Conservation (phyloP, 225 moss, liverwort and hornwort species). For the Physcomitrium patens region DNA sequence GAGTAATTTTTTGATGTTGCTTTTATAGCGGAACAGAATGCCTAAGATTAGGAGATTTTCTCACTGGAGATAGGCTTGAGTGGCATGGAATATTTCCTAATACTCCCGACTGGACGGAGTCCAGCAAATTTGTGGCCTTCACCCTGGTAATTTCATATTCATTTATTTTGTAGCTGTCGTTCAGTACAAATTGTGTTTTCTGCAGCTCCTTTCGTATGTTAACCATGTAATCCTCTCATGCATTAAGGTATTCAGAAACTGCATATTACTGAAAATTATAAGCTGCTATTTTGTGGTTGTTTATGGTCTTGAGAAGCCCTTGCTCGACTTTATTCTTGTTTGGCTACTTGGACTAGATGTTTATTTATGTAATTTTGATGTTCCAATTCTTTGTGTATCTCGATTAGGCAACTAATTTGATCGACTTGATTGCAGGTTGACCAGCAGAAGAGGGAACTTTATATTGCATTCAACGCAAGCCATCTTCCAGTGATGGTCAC, state of each 20-base stretch:
- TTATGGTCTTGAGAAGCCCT: neutral
- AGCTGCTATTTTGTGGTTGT: conserved; percentile 7
- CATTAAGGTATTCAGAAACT: too few relatives aligned
- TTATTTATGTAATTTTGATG: neutral
- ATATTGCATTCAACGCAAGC: conserved; percentile 83
- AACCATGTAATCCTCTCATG: conserved; percentile 5
- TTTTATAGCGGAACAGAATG: conserved; percentile 66
- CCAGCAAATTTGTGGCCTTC: conserved; percentile 88
- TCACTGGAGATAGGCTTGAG: conserved; percentile 74
- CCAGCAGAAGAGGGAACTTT: conserved; percentile 64
- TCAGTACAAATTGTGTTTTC: neutral
- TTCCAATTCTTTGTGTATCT: neutral
- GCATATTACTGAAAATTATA: neutral
- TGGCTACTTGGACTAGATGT: neutral
- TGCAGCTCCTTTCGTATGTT: conserved; percentile 7
- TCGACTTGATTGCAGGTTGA: conserved; percentile 60
- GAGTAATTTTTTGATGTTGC: conserved; percentile 7
- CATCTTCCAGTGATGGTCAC: conserved; percentile 68
- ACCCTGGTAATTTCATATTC: conserved; percentile 56
- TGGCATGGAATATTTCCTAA: conserved; percentile 81
- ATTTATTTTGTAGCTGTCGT: neutral
- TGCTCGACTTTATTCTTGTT: neutral
- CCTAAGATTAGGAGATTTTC: conserved; percentile 70
- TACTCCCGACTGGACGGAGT: conserved; percentile 83
- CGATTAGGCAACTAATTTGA: neutral